Evolutionary conservation across 495 filamentous ascomycete species (phyloP), one percentile per base, ranked within the genome.

Genomic region (Lophiostoma macrostomum): DNA sequence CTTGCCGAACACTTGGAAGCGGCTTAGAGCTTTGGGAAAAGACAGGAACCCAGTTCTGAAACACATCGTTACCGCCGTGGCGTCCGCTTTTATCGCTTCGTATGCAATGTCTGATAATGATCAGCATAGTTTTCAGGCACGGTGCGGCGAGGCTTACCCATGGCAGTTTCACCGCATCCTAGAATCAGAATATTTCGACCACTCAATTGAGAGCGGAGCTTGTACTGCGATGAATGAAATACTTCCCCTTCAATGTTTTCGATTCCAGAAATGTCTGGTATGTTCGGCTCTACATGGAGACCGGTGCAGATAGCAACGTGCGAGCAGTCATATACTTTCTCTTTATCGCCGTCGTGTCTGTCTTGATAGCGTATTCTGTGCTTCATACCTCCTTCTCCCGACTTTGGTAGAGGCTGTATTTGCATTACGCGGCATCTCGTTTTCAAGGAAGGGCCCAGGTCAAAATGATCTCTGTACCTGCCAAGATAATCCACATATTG

Each of bases 171-270:
- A 2, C 73, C 74, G 27, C 60, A 67, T 1, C 72, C 73, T 14
- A 76, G 59, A 14, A 76, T 67, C 53, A 75, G 34, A 14, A 76
- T 64, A 4, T 71, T 64, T 53, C 61, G 19, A 52, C 56, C 8
- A 61, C 42, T 70, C 22, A 76, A 71, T 32, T 74, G 65, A 8
- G 57, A 55, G 24, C 68, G 61, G 5, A 34, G 42, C 53, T 76
- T 75, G 61, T 74, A 74, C 31, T 74, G 46, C 0, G 69, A 70
- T 0, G 73, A 75, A 52, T 76, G 72, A 25, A 72, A 54, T 0
- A 67, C 65, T 8, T 58, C 49, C 2, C 71, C 55, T 23, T 49
- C 64, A 1, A 75, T 56, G 10, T 70, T 59, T 42, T 73, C 67
- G 14, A 74, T 61, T 5, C 73, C 74, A 0, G 55, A 38, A 16